Evolutionary conservation across 257 asterid species (phyloP).

Genomic region (Cinchona pubescens): DNA sequence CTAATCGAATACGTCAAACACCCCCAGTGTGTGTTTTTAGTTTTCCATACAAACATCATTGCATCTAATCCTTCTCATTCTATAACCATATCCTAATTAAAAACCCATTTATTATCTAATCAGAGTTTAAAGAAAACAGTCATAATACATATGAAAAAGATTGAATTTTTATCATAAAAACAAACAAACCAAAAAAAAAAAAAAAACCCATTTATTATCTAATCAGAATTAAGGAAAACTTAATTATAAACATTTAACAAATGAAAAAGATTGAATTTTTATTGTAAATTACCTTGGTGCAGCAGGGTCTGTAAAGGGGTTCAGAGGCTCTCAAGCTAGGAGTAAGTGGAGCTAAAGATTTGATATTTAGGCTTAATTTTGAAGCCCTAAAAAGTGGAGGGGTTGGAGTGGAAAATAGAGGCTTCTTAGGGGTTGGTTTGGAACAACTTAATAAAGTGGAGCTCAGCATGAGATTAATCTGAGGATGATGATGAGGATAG

Average conservation of each 20-base stretch:
- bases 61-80: neutral
- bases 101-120: constrained; percentile 8
- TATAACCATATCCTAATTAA: neutral
- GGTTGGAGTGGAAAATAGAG: constrained; percentile 34
- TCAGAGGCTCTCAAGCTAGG: constrained; percentile 33
- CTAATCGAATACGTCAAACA: neutral
- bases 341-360: constrained; percentile 35
- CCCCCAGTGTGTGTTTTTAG: neutral
- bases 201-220: constrained; percentile 7
- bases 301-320: constrained; percentile 36
- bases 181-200: too few relatives aligned
- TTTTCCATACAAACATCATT: neutral
- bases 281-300: constrained; percentile 45
- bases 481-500: constrained; percentile 6
- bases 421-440: constrained; percentile 49
- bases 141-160: constrained; percentile 9
- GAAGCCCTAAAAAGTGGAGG: constrained; percentile 39
- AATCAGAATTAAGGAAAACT: neutral
- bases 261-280: constrained; percentile 9
- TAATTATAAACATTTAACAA: neutral
- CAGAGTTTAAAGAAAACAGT: neutral
- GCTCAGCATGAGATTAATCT: constrained; percentile 61
- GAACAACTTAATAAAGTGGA: constrained; percentile 39
- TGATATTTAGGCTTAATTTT: constrained; percentile 31
- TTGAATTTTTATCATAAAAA: constrained; percentile 4